Percentiles rank a stretch among this genome's conserved stretches.
phyloP scores from a whole-genome alignment of 83 land plant genomes.

The Diphasiastrum complanatum region DNA sequence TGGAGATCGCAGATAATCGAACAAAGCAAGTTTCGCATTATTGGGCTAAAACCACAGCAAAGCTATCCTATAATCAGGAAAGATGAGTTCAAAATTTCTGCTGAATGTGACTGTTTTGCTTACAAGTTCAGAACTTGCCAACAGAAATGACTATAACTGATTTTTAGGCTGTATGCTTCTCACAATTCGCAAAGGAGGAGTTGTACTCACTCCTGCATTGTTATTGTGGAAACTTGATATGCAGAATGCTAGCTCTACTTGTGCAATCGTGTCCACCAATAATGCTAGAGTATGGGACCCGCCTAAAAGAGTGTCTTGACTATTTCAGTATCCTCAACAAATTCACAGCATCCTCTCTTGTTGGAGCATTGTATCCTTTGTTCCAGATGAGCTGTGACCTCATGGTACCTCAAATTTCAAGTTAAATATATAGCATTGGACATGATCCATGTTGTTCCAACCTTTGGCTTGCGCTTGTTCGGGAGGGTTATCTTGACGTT shows the following conservation, averaged over 20 bases:
- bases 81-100: slow-evolving; percentile 15
- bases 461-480: too few relatives aligned
- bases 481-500: too few relatives aligned
- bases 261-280: slow-evolving; percentile 48
- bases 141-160: neutral
- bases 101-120: neutral
- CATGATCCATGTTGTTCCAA: too few relatives aligned
- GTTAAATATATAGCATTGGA: too few relatives aligned
- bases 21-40: slow-evolving; percentile 68
- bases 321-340: slow-evolving; percentile 62
- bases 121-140: neutral
- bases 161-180: too few relatives aligned
- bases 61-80: slow-evolving; percentile 56
- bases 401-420: slow-evolving; percentile 39
- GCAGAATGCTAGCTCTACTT: slow-evolving; percentile 58
- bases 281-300: slow-evolving; percentile 55
- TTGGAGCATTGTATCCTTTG: slow-evolving; percentile 55
- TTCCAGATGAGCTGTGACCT: slow-evolving; percentile 63
- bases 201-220: too few relatives aligned
- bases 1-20: slow-evolving; percentile 59
- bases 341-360: slow-evolving; percentile 40
- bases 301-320: slow-evolving; percentile 74
- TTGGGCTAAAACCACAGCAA: slow-evolving; percentile 64
- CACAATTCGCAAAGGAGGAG: too few relatives aligned
- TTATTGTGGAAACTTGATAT: too few relatives aligned